Conservation (phyloP, 768 basidiomycete species). For the Pulveroboletus sp. region DNA sequence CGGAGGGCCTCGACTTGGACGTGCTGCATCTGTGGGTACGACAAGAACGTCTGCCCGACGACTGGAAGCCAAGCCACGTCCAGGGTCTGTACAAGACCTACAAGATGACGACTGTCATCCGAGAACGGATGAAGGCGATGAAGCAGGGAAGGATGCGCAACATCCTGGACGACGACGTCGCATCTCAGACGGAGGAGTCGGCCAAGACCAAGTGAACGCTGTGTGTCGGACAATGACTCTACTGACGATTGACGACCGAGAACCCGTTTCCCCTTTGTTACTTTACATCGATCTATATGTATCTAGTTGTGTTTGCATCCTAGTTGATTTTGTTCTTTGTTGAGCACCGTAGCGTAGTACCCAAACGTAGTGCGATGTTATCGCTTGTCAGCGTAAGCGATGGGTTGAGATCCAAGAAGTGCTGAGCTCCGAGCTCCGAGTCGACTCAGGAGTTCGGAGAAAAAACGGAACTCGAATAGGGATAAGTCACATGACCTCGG, state of each 20-base stretch:
- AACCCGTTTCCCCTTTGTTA: not conserved
- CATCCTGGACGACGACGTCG: conserved; percentile 11
- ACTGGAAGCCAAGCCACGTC: conserved; percentile 31
- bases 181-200: not conserved
- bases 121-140: conserved; percentile 26
- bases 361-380: too few species aligned
- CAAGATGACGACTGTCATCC: conserved; percentile 25
- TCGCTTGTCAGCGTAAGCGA: too few species aligned
- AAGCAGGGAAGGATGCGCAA: conserved; percentile 16
- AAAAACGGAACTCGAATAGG: too few species aligned
- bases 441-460: too few species aligned
- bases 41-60: conserved; percentile 46
- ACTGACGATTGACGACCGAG: too few species aligned
- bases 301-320: not conserved
- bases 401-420: too few species aligned
- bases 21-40: conserved; percentile 47
- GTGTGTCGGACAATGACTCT: not conserved
- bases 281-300: not conserved
- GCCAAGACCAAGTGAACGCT: conserved; percentile 15
- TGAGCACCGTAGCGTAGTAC: too few species aligned
- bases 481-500: too few species aligned
- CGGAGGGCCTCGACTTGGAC: conserved; percentile 41
- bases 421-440: too few species aligned
- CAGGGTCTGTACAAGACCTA: conserved; percentile 29
- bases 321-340: too few species aligned